Evolutionary conservation across 257 asterid genomes (phyloP), one percentile per base, ranked within the genome.

Genomic region (Leonotis leonurus): DNA sequence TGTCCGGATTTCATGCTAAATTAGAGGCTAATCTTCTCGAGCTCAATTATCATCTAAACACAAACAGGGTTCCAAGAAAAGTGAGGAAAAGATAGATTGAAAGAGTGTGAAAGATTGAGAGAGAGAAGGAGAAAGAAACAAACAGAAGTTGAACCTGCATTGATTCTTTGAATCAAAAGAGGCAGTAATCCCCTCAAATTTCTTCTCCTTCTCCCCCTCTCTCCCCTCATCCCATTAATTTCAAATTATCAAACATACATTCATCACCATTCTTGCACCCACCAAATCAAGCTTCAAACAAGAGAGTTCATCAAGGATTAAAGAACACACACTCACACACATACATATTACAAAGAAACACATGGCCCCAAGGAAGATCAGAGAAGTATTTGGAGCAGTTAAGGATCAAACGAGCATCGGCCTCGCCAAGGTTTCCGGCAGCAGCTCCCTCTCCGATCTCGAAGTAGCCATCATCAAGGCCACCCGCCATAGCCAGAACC

Each of bases 391-490:
- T 9, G 91, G 91, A 35, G 94, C 93, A 9, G 78, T 88, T 1
- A 90, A 90, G 78, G 98, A 90, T 71, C 84, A 54, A 3, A 88
- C 96, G 8, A 90, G 88, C 87, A 93, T 93, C 40, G 64, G 95
- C 78, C 72, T 93, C 10, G 97, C 97, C 37, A 93, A 79, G 80
- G 77, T 85, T 0, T 70, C 78, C 3, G 61, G 77, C 64, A 73
- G 78, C 61, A 75, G 74, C 55, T 73, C 82, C 60, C 13, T 80
- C 13, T 77, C 97, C 0, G 89, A 79, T 62, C 86, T 91, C 3
- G 90, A 85, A 6, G 79, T 93, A 0, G 97, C 99, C 77, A 78
- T 93, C 45, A 84, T 93, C 2, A 93, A 89, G 71, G 95, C 94
- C 66, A 85, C 99, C 0, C 78, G 95, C 39, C 99, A 93, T 60